Evolutionary conservation across 2,329 filamentous ascomycete genomes (phyloP), one percentile per base, ranked within the genome.

Genomic region (Sclerotinia subarctica): DNA sequence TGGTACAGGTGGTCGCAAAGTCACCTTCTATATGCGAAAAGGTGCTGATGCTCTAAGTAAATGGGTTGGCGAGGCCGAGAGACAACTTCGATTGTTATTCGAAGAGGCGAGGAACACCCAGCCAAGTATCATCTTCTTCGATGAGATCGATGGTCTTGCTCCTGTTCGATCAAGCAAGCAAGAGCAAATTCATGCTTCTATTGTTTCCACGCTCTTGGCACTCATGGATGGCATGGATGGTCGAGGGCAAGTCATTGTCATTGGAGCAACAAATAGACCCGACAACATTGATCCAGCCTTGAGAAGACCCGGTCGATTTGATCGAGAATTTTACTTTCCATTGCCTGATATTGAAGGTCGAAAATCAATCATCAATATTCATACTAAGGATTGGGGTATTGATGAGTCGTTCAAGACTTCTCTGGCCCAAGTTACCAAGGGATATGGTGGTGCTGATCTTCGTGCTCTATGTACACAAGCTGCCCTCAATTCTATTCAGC

Each of bases 11-110:
- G 94, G 94, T 29, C 90, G 90, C 73, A 98, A 98, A 78, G 95
- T 99, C 71, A 98, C 94, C 0, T 99, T 99, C 75, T 99, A 98
- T 80, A 99, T 99, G 95, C 90, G 95, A 70, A 99, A 99, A 80
- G 96, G 95, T 77, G 96, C 95, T 32, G 95, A 99, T 84, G 94
- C 94, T 21, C 82, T 99, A 70, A 97, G 94, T 79, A 99, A 99
- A 80, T 99, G 95, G 95, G 95, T 99, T 64, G 95, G 95, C 77
- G 95, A 99, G 80, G 95, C 96, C 13, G 95, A 99, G 80, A 90
- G 94, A 79, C 95, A 99, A 78, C 86, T 99, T 66, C 89, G 95
- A 57, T 82, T 98, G 68, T 84, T 99, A 6, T 99, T 99, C 72
- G 95, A 98, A 75, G 95, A 99, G 79, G 95, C 95, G 21, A 87